Percentiles rank a stretch among this genome's conserved stretches.
Conservation (phyloP, 345 rosid genomes). For the Eucalyptus cloeziana region DNA sequence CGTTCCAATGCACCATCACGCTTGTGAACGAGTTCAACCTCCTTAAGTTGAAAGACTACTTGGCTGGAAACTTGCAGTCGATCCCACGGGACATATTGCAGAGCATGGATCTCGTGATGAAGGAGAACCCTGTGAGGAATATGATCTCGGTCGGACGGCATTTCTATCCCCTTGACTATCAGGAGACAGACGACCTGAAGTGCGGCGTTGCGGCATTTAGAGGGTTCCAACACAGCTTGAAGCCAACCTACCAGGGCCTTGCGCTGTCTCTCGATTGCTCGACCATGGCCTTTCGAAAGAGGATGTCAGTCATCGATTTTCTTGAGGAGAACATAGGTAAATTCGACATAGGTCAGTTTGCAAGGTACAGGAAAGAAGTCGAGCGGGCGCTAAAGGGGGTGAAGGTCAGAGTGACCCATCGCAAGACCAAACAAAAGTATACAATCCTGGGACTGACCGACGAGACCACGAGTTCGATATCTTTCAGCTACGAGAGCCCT, state of each 20-base stretch:
- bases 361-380: slow-evolving; percentile 6
- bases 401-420: slow-evolving; percentile 58
- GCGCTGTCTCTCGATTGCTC: slow-evolving; percentile 69
- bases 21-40: slow-evolving; percentile 57
- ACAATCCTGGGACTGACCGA: slow-evolving; percentile 34
- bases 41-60: slow-evolving; percentile 47
- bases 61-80: slow-evolving; percentile 9
- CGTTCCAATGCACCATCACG: slow-evolving; percentile 30
- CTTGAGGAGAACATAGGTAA: slow-evolving; percentile 23
- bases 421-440: slow-evolving; percentile 52
- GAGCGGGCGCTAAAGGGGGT: slow-evolving; percentile 38
- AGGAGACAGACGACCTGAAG: slow-evolving; percentile 29
- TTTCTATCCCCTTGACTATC: slow-evolving; percentile 25
- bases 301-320: slow-evolving; percentile 44
- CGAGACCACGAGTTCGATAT: slow-evolving; percentile 7
- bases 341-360: slow-evolving; percentile 8
- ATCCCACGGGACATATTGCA: slow-evolving; percentile 74
- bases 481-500: slow-evolving; percentile 28
- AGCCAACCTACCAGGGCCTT: slow-evolving; percentile 65
- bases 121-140: slow-evolving; percentile 58
- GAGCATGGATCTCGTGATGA: slow-evolving; percentile 88
- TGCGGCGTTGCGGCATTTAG: slow-evolving; percentile 52
- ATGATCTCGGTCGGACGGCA: slow-evolving; percentile 59
- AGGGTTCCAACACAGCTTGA: slow-evolving; percentile 71
- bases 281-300: slow-evolving; percentile 60